Conservation (phyloP, 495 filamentous ascomycete genomes). For the Penicillium crystallinum region DNA sequence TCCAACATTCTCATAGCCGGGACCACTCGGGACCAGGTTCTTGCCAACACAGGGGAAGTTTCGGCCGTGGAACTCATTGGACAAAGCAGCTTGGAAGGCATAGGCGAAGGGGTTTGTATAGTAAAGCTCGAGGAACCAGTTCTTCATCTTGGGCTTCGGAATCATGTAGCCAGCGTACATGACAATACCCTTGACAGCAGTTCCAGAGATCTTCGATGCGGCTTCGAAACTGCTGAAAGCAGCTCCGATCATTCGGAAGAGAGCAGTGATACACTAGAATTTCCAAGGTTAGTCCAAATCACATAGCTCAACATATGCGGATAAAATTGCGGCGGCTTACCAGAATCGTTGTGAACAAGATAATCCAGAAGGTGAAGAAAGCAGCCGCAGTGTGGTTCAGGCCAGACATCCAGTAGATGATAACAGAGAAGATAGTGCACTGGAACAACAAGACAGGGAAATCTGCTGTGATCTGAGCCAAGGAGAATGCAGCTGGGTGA, state of each 20-base stretch:
- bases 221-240: conserved; percentile 44
- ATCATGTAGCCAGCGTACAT: conserved; percentile 60
- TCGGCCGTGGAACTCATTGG: conserved; percentile 58
- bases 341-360: conserved; percentile 35
- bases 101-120: conserved; percentile 70
- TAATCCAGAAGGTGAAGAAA: conserved; percentile 49
- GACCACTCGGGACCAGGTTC: conserved; percentile 40
- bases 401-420: conserved; percentile 69
- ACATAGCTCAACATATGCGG: too few species aligned
- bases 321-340: not conserved
- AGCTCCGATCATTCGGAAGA: conserved; percentile 47
- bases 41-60: conserved; percentile 42
- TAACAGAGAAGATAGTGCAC: conserved; percentile 57
- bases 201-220: conserved; percentile 49
- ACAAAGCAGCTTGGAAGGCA: conserved; percentile 60
- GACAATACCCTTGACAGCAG: conserved; percentile 33
- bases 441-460: conserved; percentile 60
- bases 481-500: conserved; percentile 63
- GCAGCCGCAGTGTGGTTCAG: conserved; percentile 41
- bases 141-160: conserved; percentile 58
- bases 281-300: conserved; percentile 1
- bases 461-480: conserved; percentile 66
- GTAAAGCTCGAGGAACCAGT: conserved; percentile 71
- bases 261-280: conserved; percentile 37
- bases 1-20: conserved; percentile 23